Base-by-base conservation (phyloP, 352 stramenopile species). In the Globisporangium okanoganense region DNA sequence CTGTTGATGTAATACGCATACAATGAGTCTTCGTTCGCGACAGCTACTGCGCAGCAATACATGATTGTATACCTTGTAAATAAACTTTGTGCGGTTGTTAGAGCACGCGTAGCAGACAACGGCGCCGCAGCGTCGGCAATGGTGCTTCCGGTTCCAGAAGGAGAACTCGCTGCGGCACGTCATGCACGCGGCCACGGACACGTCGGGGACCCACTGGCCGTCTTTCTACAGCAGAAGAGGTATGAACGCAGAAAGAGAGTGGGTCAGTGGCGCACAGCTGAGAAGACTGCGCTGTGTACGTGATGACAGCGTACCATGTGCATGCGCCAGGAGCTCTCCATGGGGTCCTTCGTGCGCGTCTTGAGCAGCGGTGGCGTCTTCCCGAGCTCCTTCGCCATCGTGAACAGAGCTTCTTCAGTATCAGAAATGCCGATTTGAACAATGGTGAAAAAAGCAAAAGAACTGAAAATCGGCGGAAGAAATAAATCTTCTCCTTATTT, bases 101-200 rank as follows among this genome's bases (percentile, higher is more conserved):
- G 87, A 94, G 66, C 88, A 96, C 12, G 70, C 43, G 43, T 93
- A 78, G 56, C 88, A 96, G 8, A 95, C 78, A 22, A 94, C 75
- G 8, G 82, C 81, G 12, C 88, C 88, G 38, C 88, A 96, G n/a
- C 83, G 83, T 6, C 88, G 85, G 62, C 88, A 96, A 66, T 96
- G 88, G 71, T 96, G 88, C 63, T 89, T 88, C 31, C 88, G 84
- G 58, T 82, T 91, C 83, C 85, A 92, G 58, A 92, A 94, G 35
- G 76, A 78, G 58, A 96, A 96, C 61, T 94, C 87, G 35, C 60
- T 57, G 53, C 85, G 80, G 69, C 88, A 96, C 31, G 91, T 68
- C 83, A 95, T 94, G 74, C 88, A 96, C 25, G 76, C 64, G 59
- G 69, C 72, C 45, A 90, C 85, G 0, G 80, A 88, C 27, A 94